Evolutionary conservation across 495 filamentous ascomycete species (phyloP), one percentile per base, ranked within the genome.

Genomic region (Aspergillus heteromorphus): DNA sequence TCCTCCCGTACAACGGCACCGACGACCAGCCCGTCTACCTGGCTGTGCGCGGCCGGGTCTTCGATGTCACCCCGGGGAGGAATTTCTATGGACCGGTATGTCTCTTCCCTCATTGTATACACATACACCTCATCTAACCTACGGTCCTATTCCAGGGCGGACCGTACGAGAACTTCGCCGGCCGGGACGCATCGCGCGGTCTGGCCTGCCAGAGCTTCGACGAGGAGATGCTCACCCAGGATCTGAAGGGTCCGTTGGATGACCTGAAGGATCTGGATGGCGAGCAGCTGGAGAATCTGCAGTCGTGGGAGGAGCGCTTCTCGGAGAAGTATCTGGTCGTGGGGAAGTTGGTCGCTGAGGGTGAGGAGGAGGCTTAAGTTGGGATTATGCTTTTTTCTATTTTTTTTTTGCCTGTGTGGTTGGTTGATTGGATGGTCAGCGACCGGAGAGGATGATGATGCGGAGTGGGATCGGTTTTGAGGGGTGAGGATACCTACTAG

Each of bases 191-290:
- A n/a, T 89, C 82, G 51, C 80, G 93, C 43, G 93, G 93, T 9
- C 73, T 98, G 56, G 95, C 93, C 3, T 88, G 80, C 71, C 88
- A 91, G 58, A 95, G 90, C 73, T 97, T 98, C 68, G 95, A 97
- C 64, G 86, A 91, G 76, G 87, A 91, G 4, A 96, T 97, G 93
- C 73, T 97, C 74, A 97, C 93, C 31, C 87, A 95, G 74, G 88
- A 96, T 67, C 70, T 97, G 49, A 81, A 92, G 40, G 91, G 83
- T 3, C 91, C 92, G 20, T 72, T 98, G 54, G 95, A 98, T 70
- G 84, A 79, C 43, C 78, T 97, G 20, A 77, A 82, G 49, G 90
- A 87, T 45, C 72, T 98, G 45, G 83, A 80, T 13, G 71, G 65
- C 0, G 91, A 95, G 25, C 84, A 97, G 78, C 75, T 87, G 71